A percentile compares a stretch with the other conserved stretches of the same genome.
phyloP scores from a whole-genome alignment of 352 stramenopile species.

The Halophytophthora batemanensis region DNA sequence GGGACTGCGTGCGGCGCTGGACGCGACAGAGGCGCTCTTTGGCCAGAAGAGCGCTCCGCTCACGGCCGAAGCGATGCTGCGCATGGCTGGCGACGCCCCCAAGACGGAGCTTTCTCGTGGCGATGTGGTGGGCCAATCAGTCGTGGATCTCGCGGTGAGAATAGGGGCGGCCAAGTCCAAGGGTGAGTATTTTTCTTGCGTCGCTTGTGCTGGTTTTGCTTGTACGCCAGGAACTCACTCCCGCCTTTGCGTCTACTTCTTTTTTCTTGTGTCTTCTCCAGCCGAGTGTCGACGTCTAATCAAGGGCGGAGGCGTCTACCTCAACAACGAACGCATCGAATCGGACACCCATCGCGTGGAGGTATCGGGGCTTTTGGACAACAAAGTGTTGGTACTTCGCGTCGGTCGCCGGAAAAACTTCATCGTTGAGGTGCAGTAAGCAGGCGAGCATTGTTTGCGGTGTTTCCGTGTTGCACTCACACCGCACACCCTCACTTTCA shows the following conservation, averaged over 20 bases:
- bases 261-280: slow-evolving; percentile 12
- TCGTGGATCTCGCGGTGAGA: slow-evolving; percentile 92
- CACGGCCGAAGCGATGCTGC: slow-evolving; percentile 62
- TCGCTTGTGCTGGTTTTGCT: not conserved
- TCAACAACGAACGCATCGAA: slow-evolving; percentile 88
- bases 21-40: slow-evolving; percentile 68
- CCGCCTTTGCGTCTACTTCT: slow-evolving; percentile 3
- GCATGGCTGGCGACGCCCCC: slow-evolving; percentile 66
- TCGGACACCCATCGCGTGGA: slow-evolving; percentile 36
- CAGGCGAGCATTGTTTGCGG: not conserved
- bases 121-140: slow-evolving; percentile 63
- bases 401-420: slow-evolving; percentile 80
- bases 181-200: slow-evolving; percentile 26
- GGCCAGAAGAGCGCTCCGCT: slow-evolving; percentile 57
- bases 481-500: too few species aligned
- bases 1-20: slow-evolving; percentile 60
- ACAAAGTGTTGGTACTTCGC: slow-evolving; percentile 65
- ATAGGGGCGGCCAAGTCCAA: slow-evolving; percentile 92
- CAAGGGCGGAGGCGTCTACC: slow-evolving; percentile 92
- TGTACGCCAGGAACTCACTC: slow-evolving; percentile 6
- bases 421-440: slow-evolving; percentile 58
- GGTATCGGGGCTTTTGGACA: slow-evolving; percentile 57
- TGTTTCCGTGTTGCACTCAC: not conserved
- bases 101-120: slow-evolving; percentile 29
- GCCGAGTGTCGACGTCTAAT: slow-evolving; percentile 95